Base-by-base conservation (phyloP, 164 flowering plant genomes). In the Akebia trifoliata region DNA sequence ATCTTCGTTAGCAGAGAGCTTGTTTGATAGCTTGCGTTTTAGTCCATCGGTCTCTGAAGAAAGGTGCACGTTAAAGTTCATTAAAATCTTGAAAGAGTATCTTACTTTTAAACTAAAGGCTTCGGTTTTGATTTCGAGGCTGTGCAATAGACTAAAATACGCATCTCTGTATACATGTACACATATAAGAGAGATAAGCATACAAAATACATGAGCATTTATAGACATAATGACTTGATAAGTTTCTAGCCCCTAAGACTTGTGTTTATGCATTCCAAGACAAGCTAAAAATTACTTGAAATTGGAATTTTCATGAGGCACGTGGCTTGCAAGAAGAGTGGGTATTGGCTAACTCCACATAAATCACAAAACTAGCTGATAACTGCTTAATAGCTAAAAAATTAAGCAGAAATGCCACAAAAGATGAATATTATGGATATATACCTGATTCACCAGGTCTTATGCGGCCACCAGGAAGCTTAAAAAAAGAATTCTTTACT, bases 381-480 rank as follows among this genome's bases (percentile, higher is more conserved):
- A 28, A n/a, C 0, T 18, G 39, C 26, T 35, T 17, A 4, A 5
- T 21, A 2, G 11, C 36, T 30, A 17, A 28, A 35, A 44, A 18
- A 44, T 20, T 21, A 8, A 61, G 26, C 4, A 6, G 2, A 45
- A 22, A 12, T 21, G 6, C 11, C 4, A 45, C 29, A 46, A 31
- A n/a, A 21, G 45, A 2, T 9, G 14, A 38, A 28, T 7, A 50
- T 7, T 8, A 12, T 9, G 10, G 15, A 42, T 38, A 52, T 18
- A 12, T 65, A 89, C 92, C 97, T 73, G 92, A 78, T 81, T 86
- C 92, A 35, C 82, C 82, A 0, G 75, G 79, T 57, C 90, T 74
- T 51, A 84, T 53, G 39, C 87, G 90, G 42, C 97, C 97, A 46
- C 92, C 94, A 32, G 97, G 90, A 59, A 89, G 90, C 75, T 72